A percentile compares a stretch with the other conserved stretches of the same genome.
Conservation (phyloP, 768 basidiomycete species). For the Pleurotus tuoliensis region DNA sequence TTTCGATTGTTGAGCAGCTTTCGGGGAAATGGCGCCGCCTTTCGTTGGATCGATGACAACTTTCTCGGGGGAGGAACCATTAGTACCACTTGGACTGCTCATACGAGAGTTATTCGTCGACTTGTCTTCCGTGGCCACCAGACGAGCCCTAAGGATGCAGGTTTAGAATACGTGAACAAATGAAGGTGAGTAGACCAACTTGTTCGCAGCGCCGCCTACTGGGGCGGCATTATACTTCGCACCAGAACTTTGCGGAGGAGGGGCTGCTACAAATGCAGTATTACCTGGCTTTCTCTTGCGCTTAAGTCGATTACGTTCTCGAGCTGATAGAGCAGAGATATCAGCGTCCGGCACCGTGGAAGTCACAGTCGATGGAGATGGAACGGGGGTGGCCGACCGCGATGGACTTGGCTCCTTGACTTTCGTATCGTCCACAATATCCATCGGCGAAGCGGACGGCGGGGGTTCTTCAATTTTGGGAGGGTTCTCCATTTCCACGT, state of each 20-base stretch:
- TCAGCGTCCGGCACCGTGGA: slow-evolving; percentile 43
- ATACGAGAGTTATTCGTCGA: slow-evolving; percentile 41
- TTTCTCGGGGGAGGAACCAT: slow-evolving; percentile 47
- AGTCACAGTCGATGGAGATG: slow-evolving; percentile 44
- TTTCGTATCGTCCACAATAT: slow-evolving; percentile 33
- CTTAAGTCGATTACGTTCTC: slow-evolving; percentile 92
- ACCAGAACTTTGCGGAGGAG: slow-evolving; percentile 55
- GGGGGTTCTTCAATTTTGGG: slow-evolving; percentile 35
- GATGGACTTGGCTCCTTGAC: slow-evolving; percentile 37
- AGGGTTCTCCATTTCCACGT: slow-evolving; percentile 35
- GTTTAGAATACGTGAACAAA: neutral
- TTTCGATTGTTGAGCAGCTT: slow-evolving; percentile 70
- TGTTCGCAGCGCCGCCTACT: slow-evolving; percentile 49
- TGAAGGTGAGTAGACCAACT: slow-evolving; percentile 32
- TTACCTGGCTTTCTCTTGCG: slow-evolving; percentile 90
- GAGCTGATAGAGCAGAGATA: slow-evolving; percentile 67
- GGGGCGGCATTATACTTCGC: slow-evolving; percentile 62
- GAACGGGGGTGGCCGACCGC: slow-evolving; percentile 39
- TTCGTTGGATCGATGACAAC: slow-evolving; percentile 77
- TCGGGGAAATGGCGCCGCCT: slow-evolving; percentile 81
- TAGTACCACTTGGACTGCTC: slow-evolving; percentile 51
- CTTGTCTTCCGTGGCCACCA: slow-evolving; percentile 64
- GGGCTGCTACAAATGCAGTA: slow-evolving; percentile 74
- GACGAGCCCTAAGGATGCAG: slow-evolving; percentile 52
- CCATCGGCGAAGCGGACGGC: slow-evolving; percentile 36